Percentiles rank a stretch among this genome's conserved stretches.
Conservation (phyloP, 345 rosid species). For the Tarenaya hassleriana region DNA sequence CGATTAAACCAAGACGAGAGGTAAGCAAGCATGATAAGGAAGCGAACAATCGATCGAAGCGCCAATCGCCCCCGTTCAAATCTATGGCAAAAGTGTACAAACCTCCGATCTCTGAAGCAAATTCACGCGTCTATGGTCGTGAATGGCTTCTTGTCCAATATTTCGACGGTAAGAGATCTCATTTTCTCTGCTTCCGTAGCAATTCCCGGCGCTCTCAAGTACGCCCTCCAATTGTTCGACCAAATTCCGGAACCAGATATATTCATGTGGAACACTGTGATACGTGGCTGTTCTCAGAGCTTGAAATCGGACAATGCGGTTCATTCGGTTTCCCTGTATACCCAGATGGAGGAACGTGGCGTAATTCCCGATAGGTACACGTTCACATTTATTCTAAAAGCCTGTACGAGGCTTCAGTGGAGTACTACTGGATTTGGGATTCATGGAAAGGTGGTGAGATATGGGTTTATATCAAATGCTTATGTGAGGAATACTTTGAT, state of each 20-base stretch:
- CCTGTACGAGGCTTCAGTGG: conserved; percentile 52
- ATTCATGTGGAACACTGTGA: conserved; percentile 53
- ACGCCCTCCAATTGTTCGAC: conserved; percentile 56
- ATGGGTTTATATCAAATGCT: conserved; percentile 44
- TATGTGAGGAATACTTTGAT: conserved; percentile 59
- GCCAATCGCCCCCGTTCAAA: conserved; percentile 35
- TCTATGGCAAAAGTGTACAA: conserved; percentile 52
- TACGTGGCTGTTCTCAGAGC: conserved; percentile 59
- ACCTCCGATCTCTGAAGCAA: conserved; percentile 42
- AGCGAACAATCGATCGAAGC: conserved; percentile 42
- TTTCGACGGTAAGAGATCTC: conserved; percentile 46
- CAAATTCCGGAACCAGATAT: conserved; percentile 46
- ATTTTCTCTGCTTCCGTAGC: conserved; percentile 38
- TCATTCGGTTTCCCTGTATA: conserved; percentile 34
- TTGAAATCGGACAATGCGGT: conserved; percentile 33
- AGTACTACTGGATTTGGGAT: conserved; percentile 45
- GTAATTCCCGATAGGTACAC: conserved; percentile 49
- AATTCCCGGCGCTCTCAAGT: conserved; percentile 37
- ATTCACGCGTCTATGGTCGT: conserved; percentile 41
- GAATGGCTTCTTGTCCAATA: conserved; percentile 48
- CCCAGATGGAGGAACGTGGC: conserved; percentile 45
- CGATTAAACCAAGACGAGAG: neutral
- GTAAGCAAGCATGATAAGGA: conserved; percentile 40
- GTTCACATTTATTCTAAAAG: conserved; percentile 62
- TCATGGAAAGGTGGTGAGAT: conserved; percentile 50